Base-by-base conservation (phyloP, 495 filamentous ascomycete genomes). In the Neurospora cerealis region DNA sequence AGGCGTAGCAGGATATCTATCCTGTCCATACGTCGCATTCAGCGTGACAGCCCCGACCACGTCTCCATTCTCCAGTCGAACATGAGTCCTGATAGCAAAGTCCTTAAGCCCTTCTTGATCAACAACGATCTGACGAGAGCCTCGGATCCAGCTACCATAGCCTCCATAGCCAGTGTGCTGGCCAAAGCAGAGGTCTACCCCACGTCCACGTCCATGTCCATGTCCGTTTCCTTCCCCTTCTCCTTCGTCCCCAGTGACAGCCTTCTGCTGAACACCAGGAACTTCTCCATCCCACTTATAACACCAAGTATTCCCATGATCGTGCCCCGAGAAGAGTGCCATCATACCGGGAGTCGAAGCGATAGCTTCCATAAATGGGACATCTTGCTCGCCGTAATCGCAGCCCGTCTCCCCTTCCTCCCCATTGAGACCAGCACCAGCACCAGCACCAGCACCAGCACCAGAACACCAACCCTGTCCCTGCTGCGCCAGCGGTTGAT, bases 281-380 rank as follows among this genome's bases (percentile, higher is more conserved):
- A 82, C 69, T 54, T 54, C 32, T 8, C 73, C 70, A 41, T 86
- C 81, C 85, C 85, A 88, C 54, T 80, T 82, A 39, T 79, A 81
- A 74, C 86, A 93, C 91, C 91, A 93, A 38, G 88, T 87, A 77
- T 92, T 85, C 0, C 88, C 88, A 79, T 94, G 91, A 74, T 93
- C 91, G 73, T 93, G 91, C 1, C 91, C 92, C 11, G 85, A 88
- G 75, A 92, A 92, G 0, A 91, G 78, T 2, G 86, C 89, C 73
- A 92, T 85, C 42, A 93, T 71, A 0, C 89, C 89, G 3, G 84
- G 81, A 0, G 87, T 89, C 5, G 84, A 76, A 3, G 87, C 79
- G 44, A 93, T 76, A 0, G 90, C 89, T 48, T 86, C 74, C 90
- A 93, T 92, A 76, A 94, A 93, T 2, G 84, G 81, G 5, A 82